A percentile compares a stretch with the other conserved stretches of the same genome.
Conservation (phyloP, 768 basidiomycete species). For the Termitomyces sp. region DNA sequence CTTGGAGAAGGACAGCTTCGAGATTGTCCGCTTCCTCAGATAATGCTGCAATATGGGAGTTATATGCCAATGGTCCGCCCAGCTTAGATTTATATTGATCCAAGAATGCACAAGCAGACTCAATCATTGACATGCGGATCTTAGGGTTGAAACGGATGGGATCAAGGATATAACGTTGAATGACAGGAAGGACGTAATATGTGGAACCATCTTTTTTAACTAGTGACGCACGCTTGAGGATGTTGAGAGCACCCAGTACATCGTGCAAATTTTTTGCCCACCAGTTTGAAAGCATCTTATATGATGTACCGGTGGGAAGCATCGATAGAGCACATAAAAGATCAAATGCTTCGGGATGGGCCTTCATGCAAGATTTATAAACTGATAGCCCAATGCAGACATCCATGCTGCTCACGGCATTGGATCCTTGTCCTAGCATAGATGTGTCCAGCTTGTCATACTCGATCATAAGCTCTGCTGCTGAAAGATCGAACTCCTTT, state of each 20-base stretch:
- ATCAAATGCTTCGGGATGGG: neutral
- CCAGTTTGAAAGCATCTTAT: too few relatives aligned
- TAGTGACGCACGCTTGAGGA: constrained; percentile 5
- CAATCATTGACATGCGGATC: constrained; percentile 5
- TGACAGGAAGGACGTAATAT: constrained; percentile 17
- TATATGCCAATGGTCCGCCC: constrained; percentile 10
- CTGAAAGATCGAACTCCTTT: neutral
- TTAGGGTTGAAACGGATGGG: constrained; percentile 4
- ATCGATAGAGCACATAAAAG: constrained; percentile 16
- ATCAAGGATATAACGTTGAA: constrained; percentile 16
- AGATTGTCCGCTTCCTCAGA: neutral
- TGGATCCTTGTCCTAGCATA: too few relatives aligned
- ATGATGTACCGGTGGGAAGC: constrained; percentile 21
- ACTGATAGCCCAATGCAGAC: neutral
- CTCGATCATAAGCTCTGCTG: neutral
- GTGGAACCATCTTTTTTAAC: neutral
- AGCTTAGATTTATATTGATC: constrained; percentile 7
- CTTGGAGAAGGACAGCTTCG: neutral
- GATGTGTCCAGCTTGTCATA: neutral
- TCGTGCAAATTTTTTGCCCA: constrained; percentile 6
- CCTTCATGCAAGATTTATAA: neutral
- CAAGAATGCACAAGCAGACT: constrained; percentile 13
- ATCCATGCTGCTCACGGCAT: too few relatives aligned
- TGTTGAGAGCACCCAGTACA: neutral
- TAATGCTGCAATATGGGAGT: neutral